Base-by-base conservation (phyloP, 345 rosid species). In the Moringa oleifera region DNA sequence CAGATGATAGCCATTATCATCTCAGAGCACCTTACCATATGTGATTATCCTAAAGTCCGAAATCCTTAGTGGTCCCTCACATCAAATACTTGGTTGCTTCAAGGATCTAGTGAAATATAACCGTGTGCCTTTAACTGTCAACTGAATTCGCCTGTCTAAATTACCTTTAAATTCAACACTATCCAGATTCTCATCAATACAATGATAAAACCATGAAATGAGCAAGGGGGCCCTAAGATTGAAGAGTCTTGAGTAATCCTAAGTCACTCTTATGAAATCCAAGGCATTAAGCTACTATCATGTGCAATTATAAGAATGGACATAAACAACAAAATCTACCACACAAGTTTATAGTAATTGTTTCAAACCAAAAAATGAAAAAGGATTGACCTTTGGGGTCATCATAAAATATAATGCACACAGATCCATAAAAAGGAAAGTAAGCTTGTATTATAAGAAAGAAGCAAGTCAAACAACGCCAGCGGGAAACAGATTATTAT, bases 1-100 rank as follows among this genome's bases (percentile, higher is more conserved):
- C 45, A 62, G 71, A 64, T 57, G 53, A 69, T 18, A 54, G 51
- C 12, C 65, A 54, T 69, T 74, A 74, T 74, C 77, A 68, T 65
- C 55, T 57, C 15, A 36, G 62, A 25, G 53, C 53, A 57, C 17
- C 25, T 58, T 41, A 59, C 53, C 53, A 19, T 56, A 55, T 47
- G 65, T 15, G 25, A 58, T 59, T 67, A 66, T 63, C 62, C 55
- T 46, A 22, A 61, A 51, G 53, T 64, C 28, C 61, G 66, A 53
- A 59, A 68, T 37, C 49, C 23, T 28, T 21, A 46, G 78, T 57
- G 65, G 78, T 70, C 76, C 68, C 64, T 57, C 59, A 24, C 53
- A 22, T 53, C 47, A 41, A 51, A 49, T 51, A 31, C 52, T 56
- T 50, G 53, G 25, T 33, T 16, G 53, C 21, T 63, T 62, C 66